Evolutionary conservation across 352 stramenopile species (phyloP), one percentile per base, ranked within the genome.

Genomic region (Globisporangium heterothallicum): DNA sequence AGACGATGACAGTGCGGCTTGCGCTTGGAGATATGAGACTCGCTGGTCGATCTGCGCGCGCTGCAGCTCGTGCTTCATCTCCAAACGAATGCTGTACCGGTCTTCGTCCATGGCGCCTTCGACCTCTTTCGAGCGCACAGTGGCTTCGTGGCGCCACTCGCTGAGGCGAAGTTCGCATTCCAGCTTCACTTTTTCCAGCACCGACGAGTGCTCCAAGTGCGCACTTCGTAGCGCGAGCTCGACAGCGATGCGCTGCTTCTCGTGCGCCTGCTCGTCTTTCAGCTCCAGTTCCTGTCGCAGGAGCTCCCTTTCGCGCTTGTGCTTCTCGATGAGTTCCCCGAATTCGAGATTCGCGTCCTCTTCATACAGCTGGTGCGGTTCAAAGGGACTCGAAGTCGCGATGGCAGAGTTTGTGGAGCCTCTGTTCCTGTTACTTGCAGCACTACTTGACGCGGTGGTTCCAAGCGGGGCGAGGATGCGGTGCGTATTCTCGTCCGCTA

Each of bases 221-320:
- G 71, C 62, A 13, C 68, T 72, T 13, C 77, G 63, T 9, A 85
- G 48, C 1, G 72, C 72, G 1, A 84, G 47, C 10, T 72, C 72
- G 14, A 88, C 66, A 1, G 71, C 74, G 22, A 81, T 51, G 25
- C 61, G 71, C 30, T 86, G 78, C 38, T 74, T 66, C 41, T 88
- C 78, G 12, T 69, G 42, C 0, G 66, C 61, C 13, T 86, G 78
- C 25, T 78, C 62, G 16, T 83, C 70, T 14, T 66, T 68, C 4
- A 88, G 40, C 6, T 70, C 73, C 2, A 84, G 47, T 36, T 72
- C 70, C 38, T 86, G 78, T 1, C 74, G 65, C 44, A 85, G 60
- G 36, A 88, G 53, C 47, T 88, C 78, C 24, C 84, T 74, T 24
- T 86, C 72, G 19, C 76, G 78, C 59, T 86, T 88, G 59, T 73